phyloP scores from a whole-genome alignment of 306 rosid genomes.

The Senna siamea region DNA sequence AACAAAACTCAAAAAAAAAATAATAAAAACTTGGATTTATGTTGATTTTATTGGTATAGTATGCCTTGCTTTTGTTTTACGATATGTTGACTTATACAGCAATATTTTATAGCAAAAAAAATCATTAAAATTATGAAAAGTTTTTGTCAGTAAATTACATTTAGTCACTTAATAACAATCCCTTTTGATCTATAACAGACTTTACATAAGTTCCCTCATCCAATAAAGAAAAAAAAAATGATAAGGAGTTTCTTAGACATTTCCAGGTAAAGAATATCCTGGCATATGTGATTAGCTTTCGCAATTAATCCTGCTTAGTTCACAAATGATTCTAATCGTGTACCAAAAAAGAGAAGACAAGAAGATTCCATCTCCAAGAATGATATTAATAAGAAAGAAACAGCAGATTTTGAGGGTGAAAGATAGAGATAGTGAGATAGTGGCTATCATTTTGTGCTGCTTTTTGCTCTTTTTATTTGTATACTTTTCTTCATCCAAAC shows the following conservation, averaged over 20 bases:
- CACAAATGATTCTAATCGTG: conserved; percentile 1
- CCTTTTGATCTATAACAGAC: not conserved
- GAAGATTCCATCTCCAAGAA: conserved; percentile 21
- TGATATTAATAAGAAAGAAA: not conserved
- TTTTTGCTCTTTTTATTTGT: not conserved
- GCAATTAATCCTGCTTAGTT: not conserved
- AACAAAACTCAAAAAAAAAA: too few species aligned
- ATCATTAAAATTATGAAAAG: too few species aligned
- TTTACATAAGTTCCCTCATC: not conserved
- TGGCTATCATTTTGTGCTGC: not conserved
- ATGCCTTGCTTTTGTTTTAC: too few species aligned
- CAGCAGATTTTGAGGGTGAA: not conserved
- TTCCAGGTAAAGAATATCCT: not conserved
- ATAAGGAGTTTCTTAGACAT: not conserved
- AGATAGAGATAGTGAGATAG: not conserved
- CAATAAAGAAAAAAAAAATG: too few species aligned
- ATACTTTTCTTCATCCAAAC: conserved; percentile 18
- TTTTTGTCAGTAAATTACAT: not conserved
- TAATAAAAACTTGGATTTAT: too few species aligned
- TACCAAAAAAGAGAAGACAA: conserved; percentile 24
- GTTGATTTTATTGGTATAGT: too few species aligned
- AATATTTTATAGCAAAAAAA: too few species aligned
- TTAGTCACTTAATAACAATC: too few species aligned
- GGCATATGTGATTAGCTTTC: not conserved
- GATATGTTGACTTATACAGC: too few species aligned